Conservation (phyloP, 306 rosid genomes). For the Rosa rugosa region DNA sequence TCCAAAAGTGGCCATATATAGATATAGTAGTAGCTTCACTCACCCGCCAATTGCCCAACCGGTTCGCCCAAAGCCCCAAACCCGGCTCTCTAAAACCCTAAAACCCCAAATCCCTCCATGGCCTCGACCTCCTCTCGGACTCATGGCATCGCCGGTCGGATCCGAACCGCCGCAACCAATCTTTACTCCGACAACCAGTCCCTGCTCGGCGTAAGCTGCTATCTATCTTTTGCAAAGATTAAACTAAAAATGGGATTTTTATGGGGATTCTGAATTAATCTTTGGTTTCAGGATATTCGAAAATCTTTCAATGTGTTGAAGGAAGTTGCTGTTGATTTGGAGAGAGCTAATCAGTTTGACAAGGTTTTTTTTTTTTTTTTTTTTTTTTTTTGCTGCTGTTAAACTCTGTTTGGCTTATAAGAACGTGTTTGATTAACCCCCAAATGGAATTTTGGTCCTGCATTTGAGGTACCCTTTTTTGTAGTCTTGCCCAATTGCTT, state of each 20-base stretch:
- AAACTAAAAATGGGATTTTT: not conserved
- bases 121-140: constrained; percentile 55
- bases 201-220: constrained; percentile 49
- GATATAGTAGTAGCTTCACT: not conserved
- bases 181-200: constrained; percentile 60
- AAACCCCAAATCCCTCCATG: constrained; percentile 32
- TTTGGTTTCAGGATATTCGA: constrained; percentile 61
- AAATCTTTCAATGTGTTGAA: constrained; percentile 51
- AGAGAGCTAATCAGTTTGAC: constrained; percentile 50
- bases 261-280: not conserved
- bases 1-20: not conserved
- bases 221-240: not conserved
- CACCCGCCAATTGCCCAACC: constrained; percentile 2
- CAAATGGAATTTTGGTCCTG: not conserved
- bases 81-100: not conserved
- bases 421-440: not conserved
- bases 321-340: constrained; percentile 78
- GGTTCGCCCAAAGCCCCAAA: not conserved
- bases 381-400: not conserved
- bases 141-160: constrained; percentile 34
- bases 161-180: constrained; percentile 46
- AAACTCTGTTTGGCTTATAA: not conserved
- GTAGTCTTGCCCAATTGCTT: not conserved
- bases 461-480: not conserved
- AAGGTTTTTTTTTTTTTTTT: constrained; percentile 32